phyloP scores from a whole-genome alignment of 371 early-diverging fungal genomes.

The Zychaea mexicana region DNA sequence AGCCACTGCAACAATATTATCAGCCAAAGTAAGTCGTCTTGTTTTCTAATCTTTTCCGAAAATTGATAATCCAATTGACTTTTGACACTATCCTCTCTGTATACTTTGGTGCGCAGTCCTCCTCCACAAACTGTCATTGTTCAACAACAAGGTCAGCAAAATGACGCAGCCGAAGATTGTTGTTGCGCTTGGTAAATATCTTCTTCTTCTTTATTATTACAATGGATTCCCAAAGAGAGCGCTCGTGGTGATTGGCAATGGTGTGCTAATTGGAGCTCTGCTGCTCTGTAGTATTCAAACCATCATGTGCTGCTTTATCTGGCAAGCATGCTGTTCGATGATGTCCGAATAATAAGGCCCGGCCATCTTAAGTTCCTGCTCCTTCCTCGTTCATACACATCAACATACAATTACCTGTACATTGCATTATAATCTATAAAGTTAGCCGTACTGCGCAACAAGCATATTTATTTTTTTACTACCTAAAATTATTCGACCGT shows the following conservation, averaged over 20 bases:
- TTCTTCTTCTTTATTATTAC: no score
- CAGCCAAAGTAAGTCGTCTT: background rate
- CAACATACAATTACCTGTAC: no score
- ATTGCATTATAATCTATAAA: no score
- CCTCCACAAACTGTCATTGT: slow-evolving; percentile 22
- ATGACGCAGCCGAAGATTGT: slow-evolving; percentile 16
- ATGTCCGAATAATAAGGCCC: background rate
- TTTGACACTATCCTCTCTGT: no score
- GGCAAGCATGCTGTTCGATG: background rate
- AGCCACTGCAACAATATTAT: background rate
- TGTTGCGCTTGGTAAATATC: slow-evolving; percentile 26
- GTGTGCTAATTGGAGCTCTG: background rate
- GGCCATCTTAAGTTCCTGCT: no score
- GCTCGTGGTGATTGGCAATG: no score
- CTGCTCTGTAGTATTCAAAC: background rate
- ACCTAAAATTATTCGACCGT: no score
- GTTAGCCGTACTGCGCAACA: no score
- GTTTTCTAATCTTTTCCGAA: background rate
- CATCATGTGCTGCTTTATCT: slow-evolving; percentile 4
- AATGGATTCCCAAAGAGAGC: no score
- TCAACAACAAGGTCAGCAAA: slow-evolving; percentile 20
- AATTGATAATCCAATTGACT: no score
- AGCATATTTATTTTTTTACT: no score
- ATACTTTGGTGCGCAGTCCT: slow-evolving; percentile 8
- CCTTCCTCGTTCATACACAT: no score